Conservation (phyloP, 306 rosid genomes). For the Urtica urens region DNA sequence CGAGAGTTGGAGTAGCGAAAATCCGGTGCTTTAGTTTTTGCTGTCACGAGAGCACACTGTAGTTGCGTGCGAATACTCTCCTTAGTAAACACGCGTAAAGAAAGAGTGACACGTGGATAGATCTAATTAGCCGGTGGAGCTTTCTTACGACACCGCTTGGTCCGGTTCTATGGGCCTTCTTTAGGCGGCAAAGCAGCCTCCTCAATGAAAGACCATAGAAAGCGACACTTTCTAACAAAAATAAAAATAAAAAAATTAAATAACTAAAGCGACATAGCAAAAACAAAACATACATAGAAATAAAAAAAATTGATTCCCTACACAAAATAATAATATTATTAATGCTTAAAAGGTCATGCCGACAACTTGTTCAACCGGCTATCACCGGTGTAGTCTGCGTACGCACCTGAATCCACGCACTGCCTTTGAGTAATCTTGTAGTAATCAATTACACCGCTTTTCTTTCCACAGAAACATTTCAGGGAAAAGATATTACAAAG, state of each 20-base stretch:
- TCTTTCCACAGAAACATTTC: neutral
- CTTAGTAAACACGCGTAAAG: conserved; percentile 8
- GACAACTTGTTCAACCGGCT: conserved; percentile 20
- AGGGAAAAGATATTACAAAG: neutral
- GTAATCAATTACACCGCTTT: neutral
- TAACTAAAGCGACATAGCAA: too few relatives aligned
- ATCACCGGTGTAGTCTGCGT: neutral
- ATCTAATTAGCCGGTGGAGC: neutral
- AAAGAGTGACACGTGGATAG: conserved; percentile 1
- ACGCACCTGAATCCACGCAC: conserved; percentile 1
- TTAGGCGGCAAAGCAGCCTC: conserved; percentile 8
- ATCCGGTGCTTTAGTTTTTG: too few relatives aligned
- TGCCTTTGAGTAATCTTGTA: neutral
- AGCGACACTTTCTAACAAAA: neutral
- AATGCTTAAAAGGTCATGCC: conserved; percentile 15
- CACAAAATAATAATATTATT: conserved; percentile 15
- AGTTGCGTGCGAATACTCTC: too few relatives aligned
- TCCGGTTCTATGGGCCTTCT: conserved; percentile 16
- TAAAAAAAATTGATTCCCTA: conserved; percentile 2
- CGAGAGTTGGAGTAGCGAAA: too few relatives aligned
- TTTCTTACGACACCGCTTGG: neutral
- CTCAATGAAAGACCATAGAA: neutral
- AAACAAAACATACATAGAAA: neutral
- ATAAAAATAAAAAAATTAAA: too few relatives aligned
- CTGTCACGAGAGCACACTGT: too few relatives aligned